Evolutionary conservation across 177 flowering plant species (phyloP).

Genomic region (Vitis hybrid): DNA sequence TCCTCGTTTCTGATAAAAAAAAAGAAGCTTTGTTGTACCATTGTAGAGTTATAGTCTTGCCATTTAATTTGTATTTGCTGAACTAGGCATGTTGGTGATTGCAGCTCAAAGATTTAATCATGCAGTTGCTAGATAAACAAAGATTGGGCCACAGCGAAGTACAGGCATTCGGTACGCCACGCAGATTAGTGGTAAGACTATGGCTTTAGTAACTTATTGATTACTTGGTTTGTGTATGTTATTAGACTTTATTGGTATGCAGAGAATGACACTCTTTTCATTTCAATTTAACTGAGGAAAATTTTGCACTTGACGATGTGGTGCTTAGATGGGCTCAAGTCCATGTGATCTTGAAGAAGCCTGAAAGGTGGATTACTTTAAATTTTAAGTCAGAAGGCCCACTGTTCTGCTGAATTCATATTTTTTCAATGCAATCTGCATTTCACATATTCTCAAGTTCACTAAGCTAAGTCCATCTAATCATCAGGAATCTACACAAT

Average conservation of each 20-base stretch:
- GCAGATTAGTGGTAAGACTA: constrained; percentile 77
- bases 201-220: constrained; percentile 2
- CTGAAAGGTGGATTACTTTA: neutral
- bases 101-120: constrained; percentile 73
- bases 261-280: neutral
- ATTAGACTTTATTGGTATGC: neutral
- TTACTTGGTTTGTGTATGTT: neutral
- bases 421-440: neutral
- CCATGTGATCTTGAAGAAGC: neutral
- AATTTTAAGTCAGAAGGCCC: neutral
- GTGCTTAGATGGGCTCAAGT: neutral
- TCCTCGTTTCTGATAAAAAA: no score
- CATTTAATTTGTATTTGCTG: constrained; percentile 7
- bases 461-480: neutral
- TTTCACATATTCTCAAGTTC: neutral
- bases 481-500: neutral
- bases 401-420: neutral
- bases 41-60: neutral
- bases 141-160: constrained; percentile 72
- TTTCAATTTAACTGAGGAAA: neutral
- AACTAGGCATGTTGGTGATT: constrained; percentile 21
- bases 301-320: neutral
- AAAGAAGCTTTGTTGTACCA: neutral
- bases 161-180: constrained; percentile 80
- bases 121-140: constrained; percentile 62